A percentile compares a stretch with the other conserved stretches of the same genome.
These are phyloP conservation scores for Dendrothele bispora DNA, from an alignment of 768 basidiomycete genomes.

Conservation along the genomic window DNA sequence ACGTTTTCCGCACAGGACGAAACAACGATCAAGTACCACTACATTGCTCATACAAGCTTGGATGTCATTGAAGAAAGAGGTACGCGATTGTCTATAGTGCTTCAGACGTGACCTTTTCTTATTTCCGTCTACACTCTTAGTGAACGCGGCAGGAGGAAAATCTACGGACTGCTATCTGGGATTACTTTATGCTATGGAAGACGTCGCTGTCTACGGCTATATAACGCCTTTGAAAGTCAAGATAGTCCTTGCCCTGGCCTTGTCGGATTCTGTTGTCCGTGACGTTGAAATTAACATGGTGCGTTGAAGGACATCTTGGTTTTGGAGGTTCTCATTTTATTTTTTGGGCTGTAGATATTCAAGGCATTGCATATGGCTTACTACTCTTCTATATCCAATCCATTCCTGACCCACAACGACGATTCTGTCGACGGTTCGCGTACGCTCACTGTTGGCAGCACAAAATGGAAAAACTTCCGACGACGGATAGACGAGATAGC, in stretches of 20 bases:
- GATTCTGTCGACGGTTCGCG: constrained; percentile 51
- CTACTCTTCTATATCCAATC: constrained; percentile 80
- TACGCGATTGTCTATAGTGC: too few relatives aligned
- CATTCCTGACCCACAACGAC: constrained; percentile 72
- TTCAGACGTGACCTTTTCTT: too few relatives aligned
- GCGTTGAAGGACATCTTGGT: constrained; percentile 21
- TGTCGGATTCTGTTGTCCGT: constrained; percentile 79
- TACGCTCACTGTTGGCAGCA: constrained; percentile 57
- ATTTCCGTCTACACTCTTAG: constrained; percentile 19
- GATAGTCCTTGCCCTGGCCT: constrained; percentile 75
- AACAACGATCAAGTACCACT: constrained; percentile 77
- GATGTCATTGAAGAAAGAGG: constrained; percentile 93
- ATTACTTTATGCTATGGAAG: constrained; percentile 87
- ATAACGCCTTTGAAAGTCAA: constrained; percentile 82
- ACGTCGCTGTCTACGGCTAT: constrained; percentile 91
- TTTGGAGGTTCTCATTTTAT: too few relatives aligned
- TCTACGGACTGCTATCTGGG: constrained; percentile 80
- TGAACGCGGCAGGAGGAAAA: constrained; percentile 51
- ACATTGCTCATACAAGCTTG: constrained; percentile 86
- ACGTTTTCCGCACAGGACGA: constrained; percentile 62
- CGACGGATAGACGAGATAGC: constrained; percentile 75
- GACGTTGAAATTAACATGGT: constrained; percentile 81
- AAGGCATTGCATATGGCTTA: constrained; percentile 89
- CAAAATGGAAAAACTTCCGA: constrained; percentile 71
- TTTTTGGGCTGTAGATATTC: constrained; percentile 72